A percentile compares a stretch with the other conserved stretches of the same genome.
These are phyloP conservation scores for Cupressus sempervirens DNA, from an alignment of 75 land plant species.

Conservation along the genomic window DNA sequence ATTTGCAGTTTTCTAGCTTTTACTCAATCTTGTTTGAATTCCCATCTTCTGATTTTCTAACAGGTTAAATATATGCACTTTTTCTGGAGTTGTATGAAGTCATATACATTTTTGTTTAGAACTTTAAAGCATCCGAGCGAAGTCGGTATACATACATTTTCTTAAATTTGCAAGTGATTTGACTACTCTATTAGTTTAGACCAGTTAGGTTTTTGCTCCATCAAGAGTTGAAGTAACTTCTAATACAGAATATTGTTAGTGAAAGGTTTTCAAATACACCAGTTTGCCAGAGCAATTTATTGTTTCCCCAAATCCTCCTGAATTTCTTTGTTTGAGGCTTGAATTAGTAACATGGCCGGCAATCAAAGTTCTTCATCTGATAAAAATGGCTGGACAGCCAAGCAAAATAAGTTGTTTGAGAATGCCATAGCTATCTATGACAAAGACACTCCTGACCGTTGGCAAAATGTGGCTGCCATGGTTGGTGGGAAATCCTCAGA, in stretches of 20 bases:
- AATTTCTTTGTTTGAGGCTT: neutral
- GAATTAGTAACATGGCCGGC: neutral
- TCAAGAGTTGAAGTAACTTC: neutral
- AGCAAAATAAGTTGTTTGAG: slow-evolving; percentile 74
- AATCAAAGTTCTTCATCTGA: neutral
- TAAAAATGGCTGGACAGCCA: slow-evolving; percentile 35
- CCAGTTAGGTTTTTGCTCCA: too few relatives aligned
- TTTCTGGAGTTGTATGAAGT: neutral
- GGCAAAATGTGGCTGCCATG: slow-evolving; percentile 68
- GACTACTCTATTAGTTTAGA: too few relatives aligned
- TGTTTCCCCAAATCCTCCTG: neutral
- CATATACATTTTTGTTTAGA: neutral
- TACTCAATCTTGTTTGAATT: neutral
- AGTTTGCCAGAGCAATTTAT: neutral
- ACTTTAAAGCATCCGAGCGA: neutral
- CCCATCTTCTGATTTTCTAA: neutral
- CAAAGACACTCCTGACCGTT: slow-evolving; percentile 46
- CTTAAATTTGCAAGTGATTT: neutral
- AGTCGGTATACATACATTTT: too few relatives aligned
- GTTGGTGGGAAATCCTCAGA: slow-evolving; percentile 67
- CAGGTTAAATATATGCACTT: neutral
- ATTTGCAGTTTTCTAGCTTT: neutral
- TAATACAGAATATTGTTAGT: neutral
- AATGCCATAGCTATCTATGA: slow-evolving; percentile 36
- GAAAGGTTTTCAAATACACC: neutral